Base-by-base conservation (phyloP, 345 rosid genomes). In the Noccaea caerulescens region DNA sequence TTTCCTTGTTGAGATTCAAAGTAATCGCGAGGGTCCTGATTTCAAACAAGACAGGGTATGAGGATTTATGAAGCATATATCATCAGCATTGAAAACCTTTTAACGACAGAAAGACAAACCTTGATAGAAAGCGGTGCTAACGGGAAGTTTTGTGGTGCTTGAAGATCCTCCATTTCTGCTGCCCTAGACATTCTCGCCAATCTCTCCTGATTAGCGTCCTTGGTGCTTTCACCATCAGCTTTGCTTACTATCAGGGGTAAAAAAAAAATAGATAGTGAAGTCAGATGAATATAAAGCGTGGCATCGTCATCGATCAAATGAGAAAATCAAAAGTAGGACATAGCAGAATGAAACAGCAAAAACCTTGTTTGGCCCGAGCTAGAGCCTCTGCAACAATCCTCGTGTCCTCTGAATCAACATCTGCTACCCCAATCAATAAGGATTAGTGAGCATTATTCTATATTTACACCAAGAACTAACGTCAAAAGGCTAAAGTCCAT, bases 11-110 rank as follows among this genome's bases (percentile, higher is more conserved):
- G 98, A 62, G 94, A 88, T 82, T 93, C 97, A 73, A 93, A 93
- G 81, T 93, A 93, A 58, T 93, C 98, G 63, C 98, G 87, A 39
- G 96, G 94, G 79, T 93, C 94, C 98, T 91, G 80, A 72, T 78
- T 78, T 75, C 63, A 63, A 63, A 37, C 47, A 37, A 46, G 7
- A 64, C 62, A 25, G 39, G 73, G 63, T 38, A 60, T 59, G 16
- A n/a, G 60, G 36, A 71, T 33, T 30, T 20, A 23, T 25, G 16
- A 49, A 41, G 58, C 27, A 6, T 60, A 20, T 54, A 39, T 44
- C 62, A 76, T 49, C 44, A 25, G 72, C 69, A 50, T 56, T 47
- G 69, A n/a, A 62, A 58, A 78, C 25, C 51, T 14, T 39, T 20
- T n/a, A 36, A 34, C 18, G 33, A 13, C 8, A 69, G 50, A 61